These are phyloP conservation scores for Podospora pseudocomata DNA, from an alignment of 495 filamentous ascomycete species.

Conservation along the genomic window DNA sequence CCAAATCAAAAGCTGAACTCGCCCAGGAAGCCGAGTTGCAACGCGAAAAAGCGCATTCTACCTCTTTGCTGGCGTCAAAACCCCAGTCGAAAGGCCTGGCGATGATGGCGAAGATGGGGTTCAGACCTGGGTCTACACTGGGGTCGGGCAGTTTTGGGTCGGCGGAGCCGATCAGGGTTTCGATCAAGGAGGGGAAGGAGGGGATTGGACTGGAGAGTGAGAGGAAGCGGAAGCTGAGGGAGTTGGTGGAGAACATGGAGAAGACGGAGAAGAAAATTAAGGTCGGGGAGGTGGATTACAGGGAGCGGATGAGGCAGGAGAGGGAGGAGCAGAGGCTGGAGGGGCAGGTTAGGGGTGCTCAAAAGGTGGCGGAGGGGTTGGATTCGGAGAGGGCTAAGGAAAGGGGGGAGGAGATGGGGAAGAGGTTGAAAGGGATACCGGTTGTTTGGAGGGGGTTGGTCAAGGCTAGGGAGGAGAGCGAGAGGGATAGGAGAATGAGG, in stretches of 20 bases:
- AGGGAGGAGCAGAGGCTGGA: constrained; percentile 67
- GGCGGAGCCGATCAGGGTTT: constrained; percentile 60
- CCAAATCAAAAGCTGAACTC: constrained; percentile 80
- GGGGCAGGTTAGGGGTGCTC: constrained; percentile 64
- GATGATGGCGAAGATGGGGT: constrained; percentile 98
- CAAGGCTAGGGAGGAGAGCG: constrained; percentile 62
- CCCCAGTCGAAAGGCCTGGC: constrained; percentile 71
- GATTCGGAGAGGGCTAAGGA: constrained; percentile 41
- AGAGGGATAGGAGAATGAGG: constrained; percentile 63
- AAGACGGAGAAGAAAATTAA: constrained; percentile 56
- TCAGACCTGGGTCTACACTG: constrained; percentile 65
- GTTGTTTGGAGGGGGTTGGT: constrained; percentile 77
- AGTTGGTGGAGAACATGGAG: constrained; percentile 55
- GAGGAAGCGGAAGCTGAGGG: constrained; percentile 74
- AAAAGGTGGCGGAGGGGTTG: constrained; percentile 77
- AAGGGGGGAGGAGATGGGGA: constrained; percentile 21
- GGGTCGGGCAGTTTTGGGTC: constrained; percentile 31
- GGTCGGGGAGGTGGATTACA: constrained; percentile 70
- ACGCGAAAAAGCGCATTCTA: constrained; percentile 71
- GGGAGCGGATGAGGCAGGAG: constrained; percentile 68
- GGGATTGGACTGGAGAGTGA: constrained; percentile 83
- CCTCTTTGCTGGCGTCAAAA: constrained; percentile 52
- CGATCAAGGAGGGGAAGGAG: constrained; percentile 73
- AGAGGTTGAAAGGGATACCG: constrained; percentile 58
- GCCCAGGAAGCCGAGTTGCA: constrained; percentile 62